A percentile compares a stretch with the other conserved stretches of the same genome.
These are phyloP conservation scores for Phoma sp. DNA, from an alignment of 2,329 filamentous ascomycete species.

Conservation along the genomic window DNA sequence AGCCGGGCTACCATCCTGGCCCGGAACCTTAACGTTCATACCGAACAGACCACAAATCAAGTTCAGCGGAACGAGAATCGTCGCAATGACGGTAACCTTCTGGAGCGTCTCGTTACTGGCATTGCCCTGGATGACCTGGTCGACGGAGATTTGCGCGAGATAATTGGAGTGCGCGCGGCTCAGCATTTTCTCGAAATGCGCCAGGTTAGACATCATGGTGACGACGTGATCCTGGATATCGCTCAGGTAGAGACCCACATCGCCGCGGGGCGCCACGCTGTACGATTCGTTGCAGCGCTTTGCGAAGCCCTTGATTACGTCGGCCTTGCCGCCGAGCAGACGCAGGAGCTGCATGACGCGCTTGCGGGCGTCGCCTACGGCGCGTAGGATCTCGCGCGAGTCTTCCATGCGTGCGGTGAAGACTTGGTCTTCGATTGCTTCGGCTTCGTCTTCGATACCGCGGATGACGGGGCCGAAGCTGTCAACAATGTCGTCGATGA, in stretches of 20 bases:
- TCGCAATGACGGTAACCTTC: conserved; percentile 93
- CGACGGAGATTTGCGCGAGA: conserved; percentile 89
- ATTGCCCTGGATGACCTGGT: conserved; percentile 87
- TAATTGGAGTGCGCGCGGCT: conserved; percentile 95
- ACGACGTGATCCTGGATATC: conserved; percentile 99
- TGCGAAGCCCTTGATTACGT: conserved; percentile 95
- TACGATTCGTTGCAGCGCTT: conserved; percentile 99
- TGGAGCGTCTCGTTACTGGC: conserved; percentile 86
- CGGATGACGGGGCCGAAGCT: conserved; percentile 89
- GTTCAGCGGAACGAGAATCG: conserved; percentile 95
- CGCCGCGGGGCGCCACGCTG: conserved; percentile 90
- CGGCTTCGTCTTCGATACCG: conserved; percentile 85
- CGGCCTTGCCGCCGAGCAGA: conserved; percentile 94
- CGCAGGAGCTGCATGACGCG: conserved; percentile 93
- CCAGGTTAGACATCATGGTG: conserved; percentile 96
- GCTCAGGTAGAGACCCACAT: conserved; percentile 94
- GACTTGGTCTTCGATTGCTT: conserved; percentile 92
- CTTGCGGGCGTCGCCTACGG: conserved; percentile 89
- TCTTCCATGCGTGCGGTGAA: conserved; percentile 92
- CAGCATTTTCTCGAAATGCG: conserved; percentile 97
- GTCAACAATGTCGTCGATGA: conserved; percentile 98
- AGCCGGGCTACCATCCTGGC: conserved; percentile 53
- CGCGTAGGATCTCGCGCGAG: conserved; percentile 82
- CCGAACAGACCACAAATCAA: conserved; percentile 86
- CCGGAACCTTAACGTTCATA: conserved; percentile 84